Evolutionary conservation across 306 rosid genomes (phyloP), one percentile per base, ranked within the genome.

Genomic region (Acacia crassicarpa): DNA sequence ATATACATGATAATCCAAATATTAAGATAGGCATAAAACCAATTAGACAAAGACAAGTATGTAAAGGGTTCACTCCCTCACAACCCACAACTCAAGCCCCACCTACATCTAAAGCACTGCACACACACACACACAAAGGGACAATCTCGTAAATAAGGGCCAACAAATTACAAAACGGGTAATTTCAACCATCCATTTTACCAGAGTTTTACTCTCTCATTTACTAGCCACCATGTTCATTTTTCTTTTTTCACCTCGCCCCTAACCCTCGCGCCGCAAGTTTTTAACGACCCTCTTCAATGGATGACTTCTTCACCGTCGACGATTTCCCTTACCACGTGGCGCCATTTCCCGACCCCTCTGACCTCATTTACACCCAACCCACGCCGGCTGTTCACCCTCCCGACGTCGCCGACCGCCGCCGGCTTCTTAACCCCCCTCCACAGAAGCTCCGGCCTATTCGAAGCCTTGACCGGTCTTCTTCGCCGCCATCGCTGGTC

Each of bases 371-470:
- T 35, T 93, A 79, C 86, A 27, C 85, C 46, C 78, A 86, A 32
- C 67, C 86, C 10, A 72, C 77, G 48, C 43, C 85, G 38, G 69
- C 45, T 75, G 20, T 85, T 76, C 85, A 80, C 67, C 58, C 86
- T 2, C 49, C 74, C 3, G 79, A 83, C 43, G 15, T 72, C 49
- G 40, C 82, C 78, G 38, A 80, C 44, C 79, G 69, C 77, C 54
- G 61, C 82, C 83, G 78, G 71, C 41, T 58, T 75, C 73, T 75
- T 74, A 73, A 54, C 86, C 83, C 80, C 68, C 89, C 87, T 77
- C 89, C 93, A 25, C 97, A 91, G 85, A 95, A 93, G 80, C 99
- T 95, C 80, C 96, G 93, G 15, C 96, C 98, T 12, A 89, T 93
- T 73, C 81, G 99, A 80, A 79, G 78, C 88, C 81, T 53, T 84